These are phyloP conservation scores for Hypoxylon fragiforme DNA, from an alignment of 495 filamentous ascomycete genomes.

Conservation along the genomic window DNA sequence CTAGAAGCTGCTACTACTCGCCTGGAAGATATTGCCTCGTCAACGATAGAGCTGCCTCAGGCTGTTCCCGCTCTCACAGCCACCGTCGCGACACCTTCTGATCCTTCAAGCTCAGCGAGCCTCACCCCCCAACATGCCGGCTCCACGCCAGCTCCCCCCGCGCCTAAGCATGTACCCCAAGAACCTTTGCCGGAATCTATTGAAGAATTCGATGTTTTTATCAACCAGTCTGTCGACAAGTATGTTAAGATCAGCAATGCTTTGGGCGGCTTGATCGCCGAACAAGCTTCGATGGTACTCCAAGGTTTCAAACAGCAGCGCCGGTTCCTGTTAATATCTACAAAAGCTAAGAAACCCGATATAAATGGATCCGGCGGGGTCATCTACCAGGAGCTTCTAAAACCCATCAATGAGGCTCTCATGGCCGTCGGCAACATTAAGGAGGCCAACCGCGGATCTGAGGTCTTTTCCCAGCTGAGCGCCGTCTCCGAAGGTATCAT, in stretches of 20 bases:
- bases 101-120: constrained; percentile 33
- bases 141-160: constrained; percentile 41
- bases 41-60: constrained; percentile 62
- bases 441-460: constrained; percentile 72
- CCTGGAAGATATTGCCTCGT: constrained; percentile 91
- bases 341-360: constrained; percentile 90
- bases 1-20: constrained; percentile 96
- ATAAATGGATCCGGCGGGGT: constrained; percentile 67
- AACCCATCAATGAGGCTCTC: constrained; percentile 78
- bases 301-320: constrained; percentile 76
- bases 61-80: constrained; percentile 46
- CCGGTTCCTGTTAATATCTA: constrained; percentile 83
- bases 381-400: constrained; percentile 64
- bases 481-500: constrained; percentile 88
- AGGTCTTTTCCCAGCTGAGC: constrained; percentile 75
- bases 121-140: constrained; percentile 36
- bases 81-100: constrained; percentile 37
- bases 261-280: constrained; percentile 74
- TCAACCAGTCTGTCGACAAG: constrained; percentile 72
- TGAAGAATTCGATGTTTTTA: constrained; percentile 81
- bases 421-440: constrained; percentile 74
- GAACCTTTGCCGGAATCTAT: constrained; percentile 74
- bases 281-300: constrained; percentile 61
- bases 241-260: constrained; percentile 78
- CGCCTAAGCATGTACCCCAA: constrained; percentile 45